Conservation (phyloP, 2,329 filamentous ascomycete genomes). For the Alternaria infectoria region DNA sequence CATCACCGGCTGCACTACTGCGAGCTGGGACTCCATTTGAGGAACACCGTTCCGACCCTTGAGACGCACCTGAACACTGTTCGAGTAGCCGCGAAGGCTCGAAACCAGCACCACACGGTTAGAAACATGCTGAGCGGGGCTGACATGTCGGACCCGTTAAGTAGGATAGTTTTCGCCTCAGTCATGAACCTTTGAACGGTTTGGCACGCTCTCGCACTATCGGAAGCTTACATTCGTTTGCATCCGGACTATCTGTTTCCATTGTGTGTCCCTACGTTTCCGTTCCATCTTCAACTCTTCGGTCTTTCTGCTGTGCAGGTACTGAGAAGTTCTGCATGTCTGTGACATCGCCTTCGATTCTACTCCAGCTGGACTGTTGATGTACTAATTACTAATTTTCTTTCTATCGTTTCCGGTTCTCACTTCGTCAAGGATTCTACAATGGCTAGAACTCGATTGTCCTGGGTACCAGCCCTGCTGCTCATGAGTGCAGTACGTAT, state of each 20-base stretch:
- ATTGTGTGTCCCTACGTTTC: conserved; percentile 17
- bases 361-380: conserved; percentile 46
- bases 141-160: conserved; percentile 27
- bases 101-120: conserved; percentile 32
- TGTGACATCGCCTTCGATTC: conserved; percentile 33
- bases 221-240: conserved; percentile 38
- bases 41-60: conserved; percentile 18
- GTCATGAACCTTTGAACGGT: conserved; percentile 34
- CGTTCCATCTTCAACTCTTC: conserved; percentile 31
- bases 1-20: conserved; percentile 22
- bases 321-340: conserved; percentile 44
- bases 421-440: conserved; percentile 2
- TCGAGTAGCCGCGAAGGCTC: conserved; percentile 37
- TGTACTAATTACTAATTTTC: conserved; percentile 39
- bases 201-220: conserved; percentile 30
- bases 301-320: conserved; percentile 45
- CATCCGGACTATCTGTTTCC: conserved; percentile 28
- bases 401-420: not conserved
- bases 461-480: conserved; percentile 34
- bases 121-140: conserved; percentile 41
- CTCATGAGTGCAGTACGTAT: conserved; percentile 40
- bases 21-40: conserved; percentile 26
- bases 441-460: conserved; percentile 40
- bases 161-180: conserved; percentile 35
- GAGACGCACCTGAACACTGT: conserved; percentile 28